These are phyloP conservation scores for Macrolepiota dolichaula DNA, from an alignment of 768 basidiomycete genomes.

Conservation along the genomic window DNA sequence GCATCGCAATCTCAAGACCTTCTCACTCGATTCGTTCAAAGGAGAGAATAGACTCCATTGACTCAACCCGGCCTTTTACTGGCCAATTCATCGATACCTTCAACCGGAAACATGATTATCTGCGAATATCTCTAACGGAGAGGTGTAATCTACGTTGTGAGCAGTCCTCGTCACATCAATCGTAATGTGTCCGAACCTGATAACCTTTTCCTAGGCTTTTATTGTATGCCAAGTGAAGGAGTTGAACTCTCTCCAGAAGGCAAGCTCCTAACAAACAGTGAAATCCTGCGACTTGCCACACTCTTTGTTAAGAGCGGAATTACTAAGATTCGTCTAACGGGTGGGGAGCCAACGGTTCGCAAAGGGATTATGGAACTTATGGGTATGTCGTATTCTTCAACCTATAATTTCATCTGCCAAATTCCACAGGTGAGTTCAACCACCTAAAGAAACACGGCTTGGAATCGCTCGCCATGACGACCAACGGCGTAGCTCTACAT, in stretches of 20 bases:
- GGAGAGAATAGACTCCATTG: constrained; percentile 56
- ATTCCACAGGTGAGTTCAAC: constrained; percentile 52
- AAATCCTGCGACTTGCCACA: constrained; percentile 67
- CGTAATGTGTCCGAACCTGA: background rate
- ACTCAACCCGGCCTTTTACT: constrained; percentile 44
- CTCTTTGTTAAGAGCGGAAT: constrained; percentile 83
- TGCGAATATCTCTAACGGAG: constrained; percentile 87
- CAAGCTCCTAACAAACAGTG: constrained; percentile 71
- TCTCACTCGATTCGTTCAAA: constrained; percentile 19
- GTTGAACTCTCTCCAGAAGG: constrained; percentile 67
- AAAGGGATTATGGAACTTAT: constrained; percentile 72
- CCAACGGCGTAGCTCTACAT: constrained; percentile 75
- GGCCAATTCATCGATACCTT: constrained; percentile 64
- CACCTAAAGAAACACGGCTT: constrained; percentile 59
- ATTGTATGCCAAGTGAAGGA: constrained; percentile 87
- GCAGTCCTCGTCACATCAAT: constrained; percentile 12
- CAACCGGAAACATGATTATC: constrained; percentile 71
- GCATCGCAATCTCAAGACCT: background rate
- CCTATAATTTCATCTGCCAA: background rate
- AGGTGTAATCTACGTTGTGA: constrained; percentile 84
- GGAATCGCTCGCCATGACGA: constrained; percentile 80
- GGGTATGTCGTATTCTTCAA: constrained; percentile 35
- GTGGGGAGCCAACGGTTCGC: constrained; percentile 84
- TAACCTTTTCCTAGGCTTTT: constrained; percentile 59
- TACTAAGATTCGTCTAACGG: constrained; percentile 84